Evolutionary conservation across 192 early-diverging fungal genomes (phyloP), one percentile per base, ranked within the genome.

Genomic region (Dimargaris xerosporica): DNA sequence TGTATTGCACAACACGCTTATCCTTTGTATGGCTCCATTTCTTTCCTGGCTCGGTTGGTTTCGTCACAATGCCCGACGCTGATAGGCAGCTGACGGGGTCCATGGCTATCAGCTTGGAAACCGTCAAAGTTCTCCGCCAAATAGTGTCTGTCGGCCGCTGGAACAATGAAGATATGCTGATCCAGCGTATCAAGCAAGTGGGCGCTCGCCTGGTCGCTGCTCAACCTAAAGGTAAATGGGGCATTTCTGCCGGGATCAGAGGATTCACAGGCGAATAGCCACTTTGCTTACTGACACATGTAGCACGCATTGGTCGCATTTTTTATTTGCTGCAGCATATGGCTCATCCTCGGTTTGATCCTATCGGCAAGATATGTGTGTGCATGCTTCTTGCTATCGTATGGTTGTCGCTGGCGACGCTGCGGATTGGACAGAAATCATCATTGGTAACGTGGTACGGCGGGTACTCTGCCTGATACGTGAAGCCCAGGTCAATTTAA

Each of bases 361-460:
- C 3, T 65, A 21, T 45, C 28, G 15, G 21, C 19, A 11, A 19
- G 39, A 60, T 3, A 31, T 29, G 6, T 6, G 2, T 41, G 31
- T 19, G 5, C 13, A 39, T 66, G 50, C 17, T 30, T 28, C 54
- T 21, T 31, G 34, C 31, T 53, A 12, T 1, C 46, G 12, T n/a
- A 11, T 21, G 1, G 21, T 47, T 47, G 10, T 66, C 73, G 72
- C 7, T 7, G 34, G 34, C 3, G 34, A 7, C 34, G 7, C 34
- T 7, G 7, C 34, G 34, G 34, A 39, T 39, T 39, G 3, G 2
- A 7, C 34, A 39, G 94, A 96, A 68, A 77, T 93, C 41, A 82
- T 89, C 3, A 84, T 91, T 0, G 84, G 83, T 17, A 94, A 93
- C 73, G 91, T 92, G 41, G 81, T 88, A 47, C 83, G 88, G 62